Evolutionary conservation across 2,329 filamentous ascomycete genomes (phyloP), one percentile per base, ranked within the genome.

Genomic region (Claviceps paspali): DNA sequence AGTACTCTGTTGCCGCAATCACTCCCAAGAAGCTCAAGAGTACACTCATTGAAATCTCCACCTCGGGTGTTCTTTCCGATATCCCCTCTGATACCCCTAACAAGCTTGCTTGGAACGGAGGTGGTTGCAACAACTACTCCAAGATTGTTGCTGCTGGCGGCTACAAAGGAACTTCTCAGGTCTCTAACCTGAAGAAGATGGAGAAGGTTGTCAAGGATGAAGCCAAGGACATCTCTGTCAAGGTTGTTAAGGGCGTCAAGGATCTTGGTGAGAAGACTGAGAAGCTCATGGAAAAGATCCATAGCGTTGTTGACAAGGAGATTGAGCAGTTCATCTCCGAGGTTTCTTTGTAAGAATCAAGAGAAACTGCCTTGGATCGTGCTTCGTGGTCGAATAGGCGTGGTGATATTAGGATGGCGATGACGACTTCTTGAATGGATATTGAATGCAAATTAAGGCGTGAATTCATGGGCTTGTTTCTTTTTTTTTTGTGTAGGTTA

Each of bases 51-150:
- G 68, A 72, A 49, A 76, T 96, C 49, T 84, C 81, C 49, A 96
- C 91, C 44, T 62, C 76, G 53, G 81, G 70, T 55, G 74, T 76
- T 48, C 78, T 98, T 39, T 70, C 68, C 49, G 86, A 92, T 52
- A 79, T 98, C 36, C 88, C 88, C 47, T 68, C 67, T 36, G 78
- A 83, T 59, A 98, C 92, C 49, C 77, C 78, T 59, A 98, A 98
- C 75, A 70, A 94, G 56, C 85, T 98, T 45, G 88, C 88, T 61
- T 98, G 87, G 88, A 98, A 98, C 75, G 91, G 92, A 58, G 92
- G 86, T 65, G 91, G 91, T 55, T 82, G 76, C 56, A 78, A 73
- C 67, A 94, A 98, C 80, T 95, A 83, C 76, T 73, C 74, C 43
- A 68, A 82, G 51, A 94, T 95, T 53, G 62, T 93, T 45, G 64